These are phyloP conservation scores for Stemphylium vesicarium DNA, from an alignment of 2,329 filamentous ascomycete genomes.

Conservation along the genomic window DNA sequence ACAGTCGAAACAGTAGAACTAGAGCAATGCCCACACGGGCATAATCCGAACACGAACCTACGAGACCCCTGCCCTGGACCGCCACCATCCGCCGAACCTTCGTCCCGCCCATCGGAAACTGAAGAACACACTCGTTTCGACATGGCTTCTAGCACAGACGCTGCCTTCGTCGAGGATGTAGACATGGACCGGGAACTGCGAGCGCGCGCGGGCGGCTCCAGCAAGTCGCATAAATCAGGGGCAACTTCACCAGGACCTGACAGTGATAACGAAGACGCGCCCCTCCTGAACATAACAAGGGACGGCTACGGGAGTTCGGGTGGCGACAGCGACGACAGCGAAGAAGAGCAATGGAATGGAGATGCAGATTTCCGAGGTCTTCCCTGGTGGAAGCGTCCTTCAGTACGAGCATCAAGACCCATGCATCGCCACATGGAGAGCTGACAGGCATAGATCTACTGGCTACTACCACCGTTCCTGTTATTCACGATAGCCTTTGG, in stretches of 20 bases:
- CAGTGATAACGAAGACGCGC: slow-evolving; percentile 34
- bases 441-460: slow-evolving; percentile 66
- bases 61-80: slow-evolving; percentile 6
- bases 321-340: slow-evolving; percentile 10
- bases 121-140: background rate
- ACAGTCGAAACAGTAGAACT: slow-evolving; percentile 12
- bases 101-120: background rate
- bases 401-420: slow-evolving; percentile 48
- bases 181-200: slow-evolving; percentile 37
- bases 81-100: background rate
- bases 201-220: slow-evolving; percentile 18
- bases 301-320: slow-evolving; percentile 20
- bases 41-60: slow-evolving; percentile 12
- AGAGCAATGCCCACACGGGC: slow-evolving; percentile 25
- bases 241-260: slow-evolving; percentile 19
- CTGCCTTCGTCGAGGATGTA: slow-evolving; percentile 37
- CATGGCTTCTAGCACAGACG: slow-evolving; percentile 37
- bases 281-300: slow-evolving; percentile 30
- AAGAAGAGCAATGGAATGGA: slow-evolving; percentile 40
- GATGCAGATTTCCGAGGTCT: slow-evolving; percentile 49
- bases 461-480: slow-evolving; percentile 81
- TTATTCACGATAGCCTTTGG: slow-evolving; percentile 87
- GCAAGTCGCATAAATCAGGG: slow-evolving; percentile 24
- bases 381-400: slow-evolving; percentile 59
- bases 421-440: background rate